phyloP scores from a whole-genome alignment of 257 asterid genomes.

The Ilex aquifolium region DNA sequence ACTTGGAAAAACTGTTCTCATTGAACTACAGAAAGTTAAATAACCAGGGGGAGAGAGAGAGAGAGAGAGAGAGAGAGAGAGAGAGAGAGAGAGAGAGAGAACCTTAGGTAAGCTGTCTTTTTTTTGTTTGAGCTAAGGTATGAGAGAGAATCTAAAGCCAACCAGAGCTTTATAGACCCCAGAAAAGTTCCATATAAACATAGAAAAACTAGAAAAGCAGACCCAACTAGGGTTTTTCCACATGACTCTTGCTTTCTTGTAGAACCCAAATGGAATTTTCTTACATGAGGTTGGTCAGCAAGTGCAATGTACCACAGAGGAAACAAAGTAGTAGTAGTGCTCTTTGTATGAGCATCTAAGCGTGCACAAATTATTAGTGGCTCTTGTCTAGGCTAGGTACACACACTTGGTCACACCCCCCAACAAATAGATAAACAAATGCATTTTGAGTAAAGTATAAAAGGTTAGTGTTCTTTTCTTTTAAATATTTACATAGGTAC shows the following conservation, averaged over 20 bases:
- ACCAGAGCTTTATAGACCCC: conserved; percentile 40
- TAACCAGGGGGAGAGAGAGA: not conserved
- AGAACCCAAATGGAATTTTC: conserved; percentile 30
- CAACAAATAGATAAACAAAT: not conserved
- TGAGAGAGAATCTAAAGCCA: conserved; percentile 19
- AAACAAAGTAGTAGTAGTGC: conserved; percentile 14
- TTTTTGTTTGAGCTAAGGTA: conserved; percentile 8
- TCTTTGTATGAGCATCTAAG: conserved; percentile 31
- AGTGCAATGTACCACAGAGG: conserved; percentile 19
- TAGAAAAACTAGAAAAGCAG: conserved; percentile 5
- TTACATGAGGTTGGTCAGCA: conserved; percentile 18
- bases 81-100: not conserved
- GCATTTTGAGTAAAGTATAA: not conserved
- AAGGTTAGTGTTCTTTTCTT: not conserved
- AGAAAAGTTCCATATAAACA: not conserved
- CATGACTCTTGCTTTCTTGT: conserved; percentile 14
- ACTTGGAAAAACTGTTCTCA: conserved; percentile 19
- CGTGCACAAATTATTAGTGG: conserved; percentile 4
- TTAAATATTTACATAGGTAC: not conserved
- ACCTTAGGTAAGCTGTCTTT: not conserved
- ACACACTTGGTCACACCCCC: not conserved
- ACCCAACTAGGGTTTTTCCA: conserved; percentile 20
- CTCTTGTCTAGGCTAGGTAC: not conserved
- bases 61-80: not conserved
- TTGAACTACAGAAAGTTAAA: conserved; percentile 10